Percentiles rank a stretch among this genome's conserved stretches.
These are phyloP conservation scores for Suillus sp. DNA, from an alignment of 768 basidiomycete species.

Conservation along the genomic window DNA sequence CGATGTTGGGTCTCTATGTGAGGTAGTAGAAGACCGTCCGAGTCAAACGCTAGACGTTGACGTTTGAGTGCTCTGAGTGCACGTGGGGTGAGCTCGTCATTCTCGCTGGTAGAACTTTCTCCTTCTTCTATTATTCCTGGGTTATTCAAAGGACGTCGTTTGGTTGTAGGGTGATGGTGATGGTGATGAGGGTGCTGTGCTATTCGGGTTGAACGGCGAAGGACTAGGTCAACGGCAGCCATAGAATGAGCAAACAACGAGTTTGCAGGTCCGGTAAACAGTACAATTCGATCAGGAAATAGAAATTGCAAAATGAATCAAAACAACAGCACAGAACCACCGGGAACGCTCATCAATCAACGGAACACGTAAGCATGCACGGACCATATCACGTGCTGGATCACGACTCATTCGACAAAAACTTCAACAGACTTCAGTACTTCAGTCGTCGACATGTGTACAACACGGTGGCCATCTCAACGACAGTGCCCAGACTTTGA, in stretches of 20 bases:
- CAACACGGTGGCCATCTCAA: no score
- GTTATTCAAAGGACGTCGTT: background rate
- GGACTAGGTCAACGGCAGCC: conserved; percentile 10
- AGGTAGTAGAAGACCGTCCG: conserved; percentile 27
- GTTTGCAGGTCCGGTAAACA: background rate
- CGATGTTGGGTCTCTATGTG: background rate
- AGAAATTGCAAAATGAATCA: conserved; percentile 8
- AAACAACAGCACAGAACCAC: background rate
- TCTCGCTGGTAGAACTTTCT: background rate
- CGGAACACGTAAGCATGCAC: conserved; percentile 6
- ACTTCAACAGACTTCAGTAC: no score
- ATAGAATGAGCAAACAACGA: conserved; percentile 3
- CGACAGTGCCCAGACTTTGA: no score
- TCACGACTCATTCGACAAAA: no score
- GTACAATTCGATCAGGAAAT: conserved; percentile 6
- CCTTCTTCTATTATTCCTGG: background rate
- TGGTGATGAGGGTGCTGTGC: conserved; percentile 9
- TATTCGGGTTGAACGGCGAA: conserved; percentile 9
- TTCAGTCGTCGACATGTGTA: no score
- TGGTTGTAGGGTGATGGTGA: background rate
- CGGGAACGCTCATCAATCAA: conserved; percentile 4
- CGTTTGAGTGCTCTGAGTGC: conserved; percentile 38
- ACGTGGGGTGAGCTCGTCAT: conserved; percentile 35
- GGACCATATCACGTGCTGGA: conserved; percentile 2
- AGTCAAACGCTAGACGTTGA: conserved; percentile 34